Evolutionary conservation across 345 rosid species (phyloP).

Genomic region (Eucalyptus marginata): DNA sequence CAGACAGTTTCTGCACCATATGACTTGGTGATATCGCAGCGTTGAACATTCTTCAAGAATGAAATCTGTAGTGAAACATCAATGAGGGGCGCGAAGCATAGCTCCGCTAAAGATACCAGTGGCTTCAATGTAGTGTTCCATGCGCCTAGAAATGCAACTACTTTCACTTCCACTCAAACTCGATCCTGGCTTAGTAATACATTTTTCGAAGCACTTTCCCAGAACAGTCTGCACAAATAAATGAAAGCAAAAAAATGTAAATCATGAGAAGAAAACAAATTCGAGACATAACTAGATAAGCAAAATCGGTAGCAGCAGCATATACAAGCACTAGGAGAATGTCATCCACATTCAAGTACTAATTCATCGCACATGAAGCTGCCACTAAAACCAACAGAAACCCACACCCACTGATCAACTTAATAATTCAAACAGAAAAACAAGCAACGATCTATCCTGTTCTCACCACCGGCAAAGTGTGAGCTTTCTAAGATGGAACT

Average conservation of each 20-base stretch:
- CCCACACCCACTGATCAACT: neutral
- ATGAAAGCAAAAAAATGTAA: neutral
- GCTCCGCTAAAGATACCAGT: slow-evolving; percentile 61
- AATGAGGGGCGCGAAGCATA: slow-evolving; percentile 38
- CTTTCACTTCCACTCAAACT: slow-evolving; percentile 88
- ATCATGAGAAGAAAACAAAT: neutral
- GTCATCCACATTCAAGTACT: neutral
- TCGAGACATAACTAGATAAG: neutral
- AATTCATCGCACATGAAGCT: neutral
- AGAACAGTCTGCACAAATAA: slow-evolving; percentile 41
- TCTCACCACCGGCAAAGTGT: neutral
- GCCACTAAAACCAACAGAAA: neutral
- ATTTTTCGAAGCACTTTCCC: slow-evolving; percentile 68
- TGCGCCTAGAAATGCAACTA: slow-evolving; percentile 84
- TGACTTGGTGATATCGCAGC: neutral
- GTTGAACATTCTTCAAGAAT: neutral
- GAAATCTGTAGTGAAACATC: neutral
- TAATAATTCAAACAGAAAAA: neutral
- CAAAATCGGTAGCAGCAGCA: neutral
- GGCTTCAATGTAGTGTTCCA: slow-evolving; percentile 90
- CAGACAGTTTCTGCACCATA: neutral
- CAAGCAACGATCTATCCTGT: neutral
- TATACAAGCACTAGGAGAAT: neutral
- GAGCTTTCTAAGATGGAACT: neutral
- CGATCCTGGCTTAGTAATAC: slow-evolving; percentile 79